A percentile compares a stretch with the other conserved stretches of the same genome.
phyloP scores from a whole-genome alignment of 805 yeast species.

The Lipomyces orientalis region DNA sequence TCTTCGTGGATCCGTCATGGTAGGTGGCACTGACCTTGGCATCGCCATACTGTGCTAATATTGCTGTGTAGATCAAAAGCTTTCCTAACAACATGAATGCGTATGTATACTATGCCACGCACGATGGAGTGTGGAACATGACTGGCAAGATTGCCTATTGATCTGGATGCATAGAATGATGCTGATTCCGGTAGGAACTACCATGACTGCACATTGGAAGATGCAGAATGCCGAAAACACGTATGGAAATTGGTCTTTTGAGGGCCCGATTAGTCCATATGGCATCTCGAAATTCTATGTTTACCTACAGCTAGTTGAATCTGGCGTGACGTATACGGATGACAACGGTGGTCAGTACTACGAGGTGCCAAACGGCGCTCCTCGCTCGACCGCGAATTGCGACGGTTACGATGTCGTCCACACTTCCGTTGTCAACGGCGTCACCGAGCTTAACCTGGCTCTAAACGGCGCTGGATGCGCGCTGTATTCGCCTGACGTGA shows the following conservation, averaged over 20 bases:
- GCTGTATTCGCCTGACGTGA: slow-evolving; percentile 4
- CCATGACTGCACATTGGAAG: slow-evolving; percentile 2
- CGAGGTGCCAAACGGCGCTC: not conserved
- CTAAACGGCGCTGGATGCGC: not conserved
- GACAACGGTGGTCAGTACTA: not conserved
- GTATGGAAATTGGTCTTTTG: slow-evolving; percentile 2
- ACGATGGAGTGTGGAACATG: not conserved
- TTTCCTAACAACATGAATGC: slow-evolving; percentile 2
- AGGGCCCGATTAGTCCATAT: not conserved
- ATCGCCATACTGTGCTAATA: not conserved
- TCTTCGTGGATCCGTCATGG: not conserved
- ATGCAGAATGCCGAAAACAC: not conserved
- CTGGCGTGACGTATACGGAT: not conserved
- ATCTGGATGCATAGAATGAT: not conserved
- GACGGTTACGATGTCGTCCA: not conserved
- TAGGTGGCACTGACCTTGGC: not conserved
- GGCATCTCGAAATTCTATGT: slow-evolving; percentile 5
- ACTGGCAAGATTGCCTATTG: not conserved
- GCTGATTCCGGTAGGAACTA: not conserved
- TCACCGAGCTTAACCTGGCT: not conserved
- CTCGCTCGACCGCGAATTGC: slow-evolving; percentile 3
- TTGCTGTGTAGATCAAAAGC: not conserved
- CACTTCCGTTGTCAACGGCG: not conserved
- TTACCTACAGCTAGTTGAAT: not conserved
- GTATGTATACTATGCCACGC: not conserved